phyloP scores from a whole-genome alignment of 192 early-diverging fungal genomes.

The Backusella tuberculispora region DNA sequence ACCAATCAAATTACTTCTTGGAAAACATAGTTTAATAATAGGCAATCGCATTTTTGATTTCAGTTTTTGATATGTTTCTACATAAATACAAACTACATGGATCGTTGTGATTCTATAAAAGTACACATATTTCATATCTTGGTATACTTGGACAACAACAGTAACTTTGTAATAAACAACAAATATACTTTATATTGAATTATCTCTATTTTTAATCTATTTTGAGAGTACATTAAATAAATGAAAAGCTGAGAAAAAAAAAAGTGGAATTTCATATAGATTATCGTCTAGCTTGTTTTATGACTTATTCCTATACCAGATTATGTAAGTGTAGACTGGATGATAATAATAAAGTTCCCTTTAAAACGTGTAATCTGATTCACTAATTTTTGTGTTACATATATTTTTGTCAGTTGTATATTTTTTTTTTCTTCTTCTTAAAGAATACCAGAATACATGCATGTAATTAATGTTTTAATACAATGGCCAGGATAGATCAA shows the following conservation, averaged over 20 bases:
- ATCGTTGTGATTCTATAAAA: background rate
- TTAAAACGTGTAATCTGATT: background rate
- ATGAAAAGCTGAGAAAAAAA: background rate
- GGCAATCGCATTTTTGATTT: background rate
- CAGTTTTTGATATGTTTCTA: background rate
- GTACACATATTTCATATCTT: background rate
- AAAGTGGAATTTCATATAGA: background rate
- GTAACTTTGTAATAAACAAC: background rate
- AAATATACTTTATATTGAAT: background rate
- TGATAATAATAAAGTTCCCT: background rate
- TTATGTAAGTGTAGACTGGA: background rate
- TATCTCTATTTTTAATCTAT: background rate
- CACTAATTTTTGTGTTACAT: background rate
- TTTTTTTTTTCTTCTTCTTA: no score
- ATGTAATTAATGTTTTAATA: background rate
- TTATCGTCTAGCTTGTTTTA: background rate
- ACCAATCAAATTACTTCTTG: background rate
- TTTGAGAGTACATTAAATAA: background rate
- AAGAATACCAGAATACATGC: background rate
- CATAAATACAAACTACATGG: background rate
- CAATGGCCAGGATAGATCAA: background rate
- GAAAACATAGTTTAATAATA: background rate
- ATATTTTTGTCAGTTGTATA: background rate
- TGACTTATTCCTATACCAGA: background rate
- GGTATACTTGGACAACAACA: background rate